Conservation (phyloP, 164 flowering plant genomes). For the Tinospora cordifolia region DNA sequence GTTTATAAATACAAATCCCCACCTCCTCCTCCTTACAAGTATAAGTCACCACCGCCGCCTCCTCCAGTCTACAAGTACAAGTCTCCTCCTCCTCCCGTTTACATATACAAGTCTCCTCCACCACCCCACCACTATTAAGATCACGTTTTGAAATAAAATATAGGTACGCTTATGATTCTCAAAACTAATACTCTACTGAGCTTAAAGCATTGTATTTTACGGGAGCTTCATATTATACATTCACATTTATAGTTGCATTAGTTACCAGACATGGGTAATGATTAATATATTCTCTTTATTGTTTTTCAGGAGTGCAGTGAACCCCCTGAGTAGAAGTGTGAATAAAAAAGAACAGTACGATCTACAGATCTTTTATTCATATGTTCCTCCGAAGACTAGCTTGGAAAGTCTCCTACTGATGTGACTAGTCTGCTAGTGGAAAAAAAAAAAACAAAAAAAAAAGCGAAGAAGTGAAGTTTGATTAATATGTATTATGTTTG, state of each 20-base stretch:
- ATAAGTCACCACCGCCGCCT: too few relatives aligned
- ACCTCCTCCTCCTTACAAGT: too few relatives aligned
- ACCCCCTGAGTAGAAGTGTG: neutral
- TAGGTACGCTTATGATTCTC: neutral
- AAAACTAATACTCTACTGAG: neutral
- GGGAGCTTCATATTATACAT: neutral
- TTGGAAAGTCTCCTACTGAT: neutral
- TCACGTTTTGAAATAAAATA: neutral
- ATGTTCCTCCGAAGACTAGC: neutral
- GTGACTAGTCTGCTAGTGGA: too few relatives aligned
- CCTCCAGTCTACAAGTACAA: neutral
- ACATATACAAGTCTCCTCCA: neutral
- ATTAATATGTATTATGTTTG: too few relatives aligned
- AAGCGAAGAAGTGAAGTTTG: too few relatives aligned
- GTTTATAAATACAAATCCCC: too few relatives aligned
- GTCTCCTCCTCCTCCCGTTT: neutral
- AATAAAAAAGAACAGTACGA: neutral
- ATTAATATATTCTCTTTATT: neutral
- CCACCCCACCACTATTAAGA: conserved; percentile 6
- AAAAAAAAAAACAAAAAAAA: too few relatives aligned
- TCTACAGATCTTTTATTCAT: too few relatives aligned
- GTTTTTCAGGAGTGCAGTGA: neutral
- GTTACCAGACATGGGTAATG: too few relatives aligned
- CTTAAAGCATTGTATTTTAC: neutral
- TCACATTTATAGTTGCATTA: too few relatives aligned